phyloP scores from a whole-genome alignment of 2,329 filamentous ascomycete species.

The Diaporthe sp. region DNA sequence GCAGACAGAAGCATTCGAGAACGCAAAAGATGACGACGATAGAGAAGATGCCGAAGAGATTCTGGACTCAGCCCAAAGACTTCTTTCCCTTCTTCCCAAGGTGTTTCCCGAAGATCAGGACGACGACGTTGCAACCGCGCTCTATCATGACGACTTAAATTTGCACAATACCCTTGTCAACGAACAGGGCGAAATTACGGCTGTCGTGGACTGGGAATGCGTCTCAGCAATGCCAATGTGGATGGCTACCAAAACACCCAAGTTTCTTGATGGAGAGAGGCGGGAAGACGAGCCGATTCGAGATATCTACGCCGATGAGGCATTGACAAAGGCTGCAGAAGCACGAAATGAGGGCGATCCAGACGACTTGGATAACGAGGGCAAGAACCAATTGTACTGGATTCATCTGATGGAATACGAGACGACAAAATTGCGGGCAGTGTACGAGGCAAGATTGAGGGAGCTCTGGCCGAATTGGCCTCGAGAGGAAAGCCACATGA shows the following conservation, averaged over 20 bases:
- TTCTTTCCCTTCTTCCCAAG: slow-evolving; percentile 48
- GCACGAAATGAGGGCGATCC: not conserved
- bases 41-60: slow-evolving; percentile 48
- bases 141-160: slow-evolving; percentile 54
- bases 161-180: slow-evolving; percentile 56
- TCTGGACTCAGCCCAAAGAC: slow-evolving; percentile 44
- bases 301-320: slow-evolving; percentile 48
- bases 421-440: slow-evolving; percentile 51
- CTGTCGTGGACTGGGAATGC: slow-evolving; percentile 58
- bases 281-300: slow-evolving; percentile 50
- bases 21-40: slow-evolving; percentile 46
- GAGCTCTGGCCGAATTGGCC: slow-evolving; percentile 50
- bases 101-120: slow-evolving; percentile 47
- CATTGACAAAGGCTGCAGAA: not conserved
- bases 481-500: slow-evolving; percentile 44
- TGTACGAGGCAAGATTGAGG: slow-evolving; percentile 50
- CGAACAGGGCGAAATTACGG: slow-evolving; percentile 50
- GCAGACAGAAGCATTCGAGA: slow-evolving; percentile 42
- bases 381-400: slow-evolving; percentile 55
- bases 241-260: slow-evolving; percentile 49
- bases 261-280: slow-evolving; percentile 48
- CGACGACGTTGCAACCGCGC: slow-evolving; percentile 47
- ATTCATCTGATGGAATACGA: slow-evolving; percentile 56
- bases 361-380: slow-evolving; percentile 52
- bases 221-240: slow-evolving; percentile 55